A percentile compares a stretch with the other conserved stretches of the same genome.
phyloP scores from a whole-genome alignment of 371 early-diverging fungal genomes.

The Mortierella sp. region DNA sequence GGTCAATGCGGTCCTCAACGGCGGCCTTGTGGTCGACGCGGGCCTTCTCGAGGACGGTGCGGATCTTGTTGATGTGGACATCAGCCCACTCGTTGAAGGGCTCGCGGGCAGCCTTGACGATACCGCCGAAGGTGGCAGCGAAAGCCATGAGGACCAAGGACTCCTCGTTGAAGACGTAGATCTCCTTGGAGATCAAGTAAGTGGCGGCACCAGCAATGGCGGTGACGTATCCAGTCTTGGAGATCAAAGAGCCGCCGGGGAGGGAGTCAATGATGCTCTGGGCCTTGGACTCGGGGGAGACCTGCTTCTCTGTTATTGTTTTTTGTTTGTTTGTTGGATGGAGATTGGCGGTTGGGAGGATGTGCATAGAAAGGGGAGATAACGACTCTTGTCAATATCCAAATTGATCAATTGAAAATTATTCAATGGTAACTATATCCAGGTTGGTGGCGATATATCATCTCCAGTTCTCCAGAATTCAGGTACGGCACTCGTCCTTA shows the following conservation, averaged over 20 bases:
- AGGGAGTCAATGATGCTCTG: constrained; percentile 90
- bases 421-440: not conserved
- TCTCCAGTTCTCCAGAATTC: not conserved
- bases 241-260: constrained; percentile 90
- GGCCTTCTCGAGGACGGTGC: constrained; percentile 84
- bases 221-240: constrained; percentile 93
- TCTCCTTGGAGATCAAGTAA: constrained; percentile 94
- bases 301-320: constrained; percentile 56
- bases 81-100: constrained; percentile 91
- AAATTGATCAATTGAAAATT: not conserved
- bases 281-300: constrained; percentile 73
- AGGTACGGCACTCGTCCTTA: not conserved
- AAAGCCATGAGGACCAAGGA: constrained; percentile 85
- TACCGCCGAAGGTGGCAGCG: constrained; percentile 74
- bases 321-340: not conserved
- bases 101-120: constrained; percentile 86
- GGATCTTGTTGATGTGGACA: constrained; percentile 84
- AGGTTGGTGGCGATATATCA: not conserved
- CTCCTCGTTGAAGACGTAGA: constrained; percentile 96
- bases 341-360: not conserved
- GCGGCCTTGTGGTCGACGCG: constrained; percentile 94
- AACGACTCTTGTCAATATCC: not conserved
- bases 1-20: constrained; percentile 89
- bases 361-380: not conserved
- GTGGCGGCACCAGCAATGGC: constrained; percentile 88